These are phyloP conservation scores for Potentilla sterilis DNA, from an alignment of 306 rosid species.

Conservation along the genomic window DNA sequence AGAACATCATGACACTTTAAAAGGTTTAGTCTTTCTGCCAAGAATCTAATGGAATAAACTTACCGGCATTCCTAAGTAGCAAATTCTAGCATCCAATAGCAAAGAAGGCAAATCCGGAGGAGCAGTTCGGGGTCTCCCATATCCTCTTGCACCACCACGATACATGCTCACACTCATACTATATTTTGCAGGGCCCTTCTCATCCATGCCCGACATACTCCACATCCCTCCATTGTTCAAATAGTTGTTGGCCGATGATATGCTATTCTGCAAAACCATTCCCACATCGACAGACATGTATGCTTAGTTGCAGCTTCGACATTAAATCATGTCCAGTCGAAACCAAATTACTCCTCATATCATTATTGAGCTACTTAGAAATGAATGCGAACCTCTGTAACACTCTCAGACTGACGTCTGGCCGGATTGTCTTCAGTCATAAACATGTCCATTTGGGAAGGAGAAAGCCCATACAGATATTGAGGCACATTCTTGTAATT, in stretches of 20 bases:
- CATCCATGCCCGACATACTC: conserved; percentile 53
- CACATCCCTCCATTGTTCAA: conserved; percentile 76
- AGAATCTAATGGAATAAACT: conserved; percentile 32
- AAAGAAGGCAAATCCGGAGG: conserved; percentile 97
- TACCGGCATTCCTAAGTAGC: conserved; percentile 95
- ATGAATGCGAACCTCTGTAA: conserved; percentile 63
- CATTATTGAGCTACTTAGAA: conserved; percentile 12
- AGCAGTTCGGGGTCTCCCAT: conserved; percentile 68
- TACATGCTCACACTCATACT: conserved; percentile 91
- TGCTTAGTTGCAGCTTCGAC: conserved; percentile 5
- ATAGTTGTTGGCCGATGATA: conserved; percentile 74
- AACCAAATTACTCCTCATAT: conserved; percentile 8
- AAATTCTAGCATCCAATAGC: conserved; percentile 81
- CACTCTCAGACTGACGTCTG: conserved; percentile 52
- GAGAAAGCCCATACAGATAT: conserved; percentile 73
- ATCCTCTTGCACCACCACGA: conserved; percentile 75
- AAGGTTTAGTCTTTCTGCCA: neutral
- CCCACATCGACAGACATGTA: conserved; percentile 16
- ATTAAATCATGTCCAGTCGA: conserved; percentile 1
- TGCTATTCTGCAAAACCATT: conserved; percentile 57
- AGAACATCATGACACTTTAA: neutral
- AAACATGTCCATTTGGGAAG: conserved; percentile 95
- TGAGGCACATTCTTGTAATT: conserved; percentile 76
- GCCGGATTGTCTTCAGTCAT: conserved; percentile 75
- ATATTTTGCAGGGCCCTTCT: conserved; percentile 46